A percentile compares a stretch with the other conserved stretches of the same genome.
These are phyloP conservation scores for Penicillium rolfsii DNA, from an alignment of 2,329 filamentous ascomycete species.

Conservation along the genomic window DNA sequence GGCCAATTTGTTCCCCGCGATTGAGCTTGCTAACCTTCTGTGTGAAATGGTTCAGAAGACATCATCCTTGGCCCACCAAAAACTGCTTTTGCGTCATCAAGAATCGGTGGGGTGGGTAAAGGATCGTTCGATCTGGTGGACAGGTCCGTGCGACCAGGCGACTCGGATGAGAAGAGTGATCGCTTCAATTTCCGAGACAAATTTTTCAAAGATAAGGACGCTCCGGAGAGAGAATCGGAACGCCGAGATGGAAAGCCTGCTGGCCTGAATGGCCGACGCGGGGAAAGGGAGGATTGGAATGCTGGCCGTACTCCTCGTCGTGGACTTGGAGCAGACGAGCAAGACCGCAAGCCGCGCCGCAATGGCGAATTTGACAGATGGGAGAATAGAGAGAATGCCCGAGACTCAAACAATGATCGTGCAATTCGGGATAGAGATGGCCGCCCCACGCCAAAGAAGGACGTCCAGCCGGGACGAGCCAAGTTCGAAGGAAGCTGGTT, in stretches of 20 bases:
- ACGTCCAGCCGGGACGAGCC: constrained; percentile 56
- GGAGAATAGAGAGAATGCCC: constrained; percentile 53
- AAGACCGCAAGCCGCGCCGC: constrained; percentile 45
- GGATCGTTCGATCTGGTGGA: constrained; percentile 50
- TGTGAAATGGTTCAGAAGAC: constrained; percentile 64
- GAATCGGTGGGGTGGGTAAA: constrained; percentile 49
- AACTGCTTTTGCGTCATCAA: constrained; percentile 78
- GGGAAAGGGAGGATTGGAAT: constrained; percentile 49
- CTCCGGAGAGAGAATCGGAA: constrained; percentile 41
- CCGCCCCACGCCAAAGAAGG: constrained; percentile 65
- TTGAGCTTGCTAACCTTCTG: constrained; percentile 22
- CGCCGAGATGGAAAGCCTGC: constrained; percentile 42
- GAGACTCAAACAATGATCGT: constrained; percentile 53
- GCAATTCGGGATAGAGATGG: constrained; percentile 59
- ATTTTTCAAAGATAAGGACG: constrained; percentile 45
- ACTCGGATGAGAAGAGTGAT: constrained; percentile 63
- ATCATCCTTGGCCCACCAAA: constrained; percentile 87
- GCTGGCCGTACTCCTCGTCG: constrained; percentile 42
- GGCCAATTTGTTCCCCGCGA: not conserved
- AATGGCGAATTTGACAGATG: constrained; percentile 50
- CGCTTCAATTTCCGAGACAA: constrained; percentile 64
- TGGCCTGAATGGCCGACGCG: constrained; percentile 40
- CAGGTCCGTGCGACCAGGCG: constrained; percentile 52
- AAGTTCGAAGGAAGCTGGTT: constrained; percentile 77
- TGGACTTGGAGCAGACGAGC: constrained; percentile 47